Base-by-base conservation (phyloP, 805 yeast species). In the Yarrowia sp. region DNA sequence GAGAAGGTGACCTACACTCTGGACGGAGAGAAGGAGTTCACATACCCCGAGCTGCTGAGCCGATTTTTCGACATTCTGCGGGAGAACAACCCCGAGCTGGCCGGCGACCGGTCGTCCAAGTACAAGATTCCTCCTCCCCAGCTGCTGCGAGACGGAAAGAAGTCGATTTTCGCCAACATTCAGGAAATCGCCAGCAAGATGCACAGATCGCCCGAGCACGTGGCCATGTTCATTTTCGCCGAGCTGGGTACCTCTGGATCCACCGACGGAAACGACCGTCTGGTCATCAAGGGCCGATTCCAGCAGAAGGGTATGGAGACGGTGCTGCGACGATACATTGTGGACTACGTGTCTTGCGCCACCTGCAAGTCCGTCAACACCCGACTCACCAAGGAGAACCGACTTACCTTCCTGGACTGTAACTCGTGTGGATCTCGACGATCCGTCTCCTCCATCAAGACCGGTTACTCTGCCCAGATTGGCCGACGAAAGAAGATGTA, bases 221-320 rank as follows among this genome's bases (percentile, higher is more conserved):
- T 95, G 69, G 95, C 95, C 77, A 97, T 92, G 81, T 95, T 89
- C 79, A 80, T 95, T 78, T 95, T 95, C 79, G 98, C 98, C 0
- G 99, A 95, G 81, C 83, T 95, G 84, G 99, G 99, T 87, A 95
- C 99, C 18, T 91, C 98, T 1, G 99, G 99, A 75, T 92, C 98
- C 65, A 93, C 95, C 67, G 99, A 95, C 79, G 99, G 98, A 77
- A 93, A 90, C 78, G 90, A 92, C 82, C 88, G 99, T 79, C 85
- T 95, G 77, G 92, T 95, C 69, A 93, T 95, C 77, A 95, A 91
- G 83, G 99, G 99, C 82, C 90, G 96, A 78, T 95, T 92, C 83
- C 96, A 89, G 81, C 97, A 96, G 72, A 95, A 93, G 80, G 97
- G 92, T 79, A 87, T 95, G 84, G 99, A 95, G 80, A 88, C 92